phyloP scores from a whole-genome alignment of 768 basidiomycete genomes.

The Lentinula boryana region DNA sequence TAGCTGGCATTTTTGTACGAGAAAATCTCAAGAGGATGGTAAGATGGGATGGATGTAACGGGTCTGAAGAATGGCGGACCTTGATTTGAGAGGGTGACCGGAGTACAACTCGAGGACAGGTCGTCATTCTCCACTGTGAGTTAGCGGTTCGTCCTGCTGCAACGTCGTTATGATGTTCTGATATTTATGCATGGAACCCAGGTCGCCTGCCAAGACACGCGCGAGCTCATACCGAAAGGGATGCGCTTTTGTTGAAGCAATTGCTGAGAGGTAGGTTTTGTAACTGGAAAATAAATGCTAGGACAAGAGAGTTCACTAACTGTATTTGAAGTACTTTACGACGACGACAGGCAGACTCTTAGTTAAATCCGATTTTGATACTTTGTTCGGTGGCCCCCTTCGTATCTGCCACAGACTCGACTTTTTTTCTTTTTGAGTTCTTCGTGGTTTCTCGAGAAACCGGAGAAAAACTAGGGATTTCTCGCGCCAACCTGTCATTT shows the following conservation, averaged over 20 bases:
- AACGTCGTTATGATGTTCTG: neutral
- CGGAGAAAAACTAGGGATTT: too few relatives aligned
- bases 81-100: slow-evolving; percentile 39
- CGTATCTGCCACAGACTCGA: neutral
- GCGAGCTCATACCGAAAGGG: slow-evolving; percentile 48
- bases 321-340: neutral
- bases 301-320: neutral
- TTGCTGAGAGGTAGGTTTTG: slow-evolving; percentile 11
- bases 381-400: neutral
- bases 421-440: neutral
- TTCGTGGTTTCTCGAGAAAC: too few relatives aligned
- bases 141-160: neutral
- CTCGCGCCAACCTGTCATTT: too few relatives aligned
- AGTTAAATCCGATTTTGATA: neutral
- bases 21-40: slow-evolving; percentile 43
- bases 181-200: neutral
- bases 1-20: slow-evolving; percentile 30
- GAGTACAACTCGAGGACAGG: slow-evolving; percentile 20
- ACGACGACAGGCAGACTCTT: neutral
- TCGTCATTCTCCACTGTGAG: slow-evolving; percentile 10
- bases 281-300: neutral
- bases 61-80: slow-evolving; percentile 28
- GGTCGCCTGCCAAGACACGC: slow-evolving; percentile 19
- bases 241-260: slow-evolving; percentile 23
- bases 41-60: slow-evolving; percentile 34